Conservation (phyloP, 1,284 basidiomycete genomes). For the Pseudozyma tsukubaensis region DNA sequence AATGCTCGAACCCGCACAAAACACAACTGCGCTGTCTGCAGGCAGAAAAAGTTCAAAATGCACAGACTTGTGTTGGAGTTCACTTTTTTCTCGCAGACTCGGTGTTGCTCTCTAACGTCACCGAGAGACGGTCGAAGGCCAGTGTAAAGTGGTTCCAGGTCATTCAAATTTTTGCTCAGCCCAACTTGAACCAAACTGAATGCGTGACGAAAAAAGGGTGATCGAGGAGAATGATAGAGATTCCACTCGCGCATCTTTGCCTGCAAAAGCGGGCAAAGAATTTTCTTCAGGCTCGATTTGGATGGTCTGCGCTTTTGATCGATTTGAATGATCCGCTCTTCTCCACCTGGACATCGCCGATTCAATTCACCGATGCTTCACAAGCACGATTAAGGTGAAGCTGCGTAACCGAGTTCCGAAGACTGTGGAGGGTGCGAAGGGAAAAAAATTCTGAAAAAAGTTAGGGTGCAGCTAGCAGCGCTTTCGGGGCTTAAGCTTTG, state of each 20-base stretch:
- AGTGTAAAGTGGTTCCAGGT: no score
- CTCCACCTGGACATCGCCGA: conserved; percentile 10
- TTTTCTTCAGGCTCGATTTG: conserved; percentile 13
- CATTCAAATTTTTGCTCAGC: conserved; percentile 43
- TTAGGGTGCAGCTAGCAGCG: conserved; percentile 26
- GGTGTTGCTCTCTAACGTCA: neutral
- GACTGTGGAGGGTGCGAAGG: conserved; percentile 17
- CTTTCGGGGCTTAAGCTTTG: neutral
- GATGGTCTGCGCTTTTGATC: conserved; percentile 6
- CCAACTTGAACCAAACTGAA: neutral
- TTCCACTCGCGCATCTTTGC: conserved; percentile 18
- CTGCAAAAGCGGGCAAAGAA: conserved; percentile 32
- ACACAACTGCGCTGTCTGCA: neutral
- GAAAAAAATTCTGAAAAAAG: neutral
- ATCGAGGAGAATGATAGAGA: conserved; percentile 49
- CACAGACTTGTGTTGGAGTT: no score
- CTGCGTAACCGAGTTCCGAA: conserved; percentile 19
- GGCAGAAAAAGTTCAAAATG: conserved; percentile 9
- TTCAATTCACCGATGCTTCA: neutral
- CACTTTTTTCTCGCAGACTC: no score
- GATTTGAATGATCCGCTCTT: conserved; percentile 14
- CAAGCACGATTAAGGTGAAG: neutral
- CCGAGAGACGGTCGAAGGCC: conserved; percentile 4
- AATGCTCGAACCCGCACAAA: no score
- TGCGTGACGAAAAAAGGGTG: conserved; percentile 32